These are phyloP conservation scores for Sporothrix phasma DNA, from an alignment of 2,329 filamentous ascomycete genomes.

Conservation along the genomic window DNA sequence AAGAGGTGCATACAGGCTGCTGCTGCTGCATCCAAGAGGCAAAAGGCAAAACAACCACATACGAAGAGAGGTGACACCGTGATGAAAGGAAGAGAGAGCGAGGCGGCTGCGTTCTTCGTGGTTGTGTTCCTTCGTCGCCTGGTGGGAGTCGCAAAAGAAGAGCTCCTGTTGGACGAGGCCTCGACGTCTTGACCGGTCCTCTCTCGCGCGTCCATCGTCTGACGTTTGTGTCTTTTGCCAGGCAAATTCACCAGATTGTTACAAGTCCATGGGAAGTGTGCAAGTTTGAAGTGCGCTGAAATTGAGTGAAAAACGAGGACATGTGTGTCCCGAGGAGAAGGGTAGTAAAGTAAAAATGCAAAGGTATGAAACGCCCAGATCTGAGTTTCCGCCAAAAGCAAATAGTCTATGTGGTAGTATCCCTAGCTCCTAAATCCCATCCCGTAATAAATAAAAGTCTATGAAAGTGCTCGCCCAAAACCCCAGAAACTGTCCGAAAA, in stretches of 20 bases:
- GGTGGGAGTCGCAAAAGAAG: not conserved
- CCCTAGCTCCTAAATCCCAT: not conserved
- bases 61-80: not conserved
- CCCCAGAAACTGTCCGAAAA: not conserved
- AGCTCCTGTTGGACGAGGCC: not conserved
- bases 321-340: not conserved
- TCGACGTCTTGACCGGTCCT: no score
- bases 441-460: not conserved
- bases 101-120: not conserved
- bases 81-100: not conserved
- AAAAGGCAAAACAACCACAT: not conserved
- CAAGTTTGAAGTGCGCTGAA: not conserved
- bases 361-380: not conserved
- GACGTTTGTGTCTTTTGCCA: no score
- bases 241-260: no score
- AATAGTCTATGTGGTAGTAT: constrained; percentile 7
- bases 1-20: not conserved
- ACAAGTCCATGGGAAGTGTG: not conserved
- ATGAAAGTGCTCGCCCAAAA: not conserved
- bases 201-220: no score
- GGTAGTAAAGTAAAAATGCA: not conserved
- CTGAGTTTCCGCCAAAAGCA: not conserved
- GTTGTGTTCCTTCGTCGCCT: not conserved
- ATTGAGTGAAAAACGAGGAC: not conserved
- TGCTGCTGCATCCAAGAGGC: not conserved